A percentile compares a stretch with the other conserved stretches of the same genome.
phyloP scores from a whole-genome alignment of 2,329 filamentous ascomycete species.

The Aspergillus sp. region DNA sequence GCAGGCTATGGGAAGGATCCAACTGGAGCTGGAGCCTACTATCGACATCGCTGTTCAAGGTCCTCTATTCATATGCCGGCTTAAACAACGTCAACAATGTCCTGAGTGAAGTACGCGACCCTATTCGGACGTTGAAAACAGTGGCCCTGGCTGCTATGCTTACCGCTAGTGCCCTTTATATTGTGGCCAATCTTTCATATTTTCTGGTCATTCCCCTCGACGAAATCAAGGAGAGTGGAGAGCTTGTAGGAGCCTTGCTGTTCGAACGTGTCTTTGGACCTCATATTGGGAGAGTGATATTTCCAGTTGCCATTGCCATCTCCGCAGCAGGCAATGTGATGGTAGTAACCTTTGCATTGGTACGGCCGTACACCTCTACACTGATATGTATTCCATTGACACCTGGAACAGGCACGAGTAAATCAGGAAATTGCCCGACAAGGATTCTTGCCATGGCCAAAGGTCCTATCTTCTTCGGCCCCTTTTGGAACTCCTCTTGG shows the following conservation, averaged over 20 bases:
- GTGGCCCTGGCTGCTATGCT: constrained; percentile 60
- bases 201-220: constrained; percentile 66
- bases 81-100: constrained; percentile 68
- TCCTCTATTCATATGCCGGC: constrained; percentile 69
- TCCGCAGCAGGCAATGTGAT: constrained; percentile 71
- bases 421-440: constrained; percentile 73
- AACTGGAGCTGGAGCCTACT: constrained; percentile 68
- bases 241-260: constrained; percentile 67
- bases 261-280: constrained; percentile 64
- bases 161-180: constrained; percentile 63
- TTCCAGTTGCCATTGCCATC: constrained; percentile 65
- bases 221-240: constrained; percentile 65
- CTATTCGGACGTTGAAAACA: constrained; percentile 63
- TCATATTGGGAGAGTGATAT: constrained; percentile 55
- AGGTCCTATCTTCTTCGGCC: constrained; percentile 60
- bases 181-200: constrained; percentile 65
- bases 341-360: constrained; percentile 62
- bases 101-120: constrained; percentile 68
- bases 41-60: constrained; percentile 62
- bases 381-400: constrained; percentile 8
- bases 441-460: constrained; percentile 66
- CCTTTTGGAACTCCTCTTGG: constrained; percentile 68
- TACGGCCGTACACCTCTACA: constrained; percentile 36
- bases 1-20: constrained; percentile 61
- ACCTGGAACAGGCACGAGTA: constrained; percentile 55